Percentiles rank a stretch among this genome's conserved stretches.
Evolutionary conservation across 2,329 filamentous ascomycete species (phyloP).

Genomic region (Lachnum nothofagi): DNA sequence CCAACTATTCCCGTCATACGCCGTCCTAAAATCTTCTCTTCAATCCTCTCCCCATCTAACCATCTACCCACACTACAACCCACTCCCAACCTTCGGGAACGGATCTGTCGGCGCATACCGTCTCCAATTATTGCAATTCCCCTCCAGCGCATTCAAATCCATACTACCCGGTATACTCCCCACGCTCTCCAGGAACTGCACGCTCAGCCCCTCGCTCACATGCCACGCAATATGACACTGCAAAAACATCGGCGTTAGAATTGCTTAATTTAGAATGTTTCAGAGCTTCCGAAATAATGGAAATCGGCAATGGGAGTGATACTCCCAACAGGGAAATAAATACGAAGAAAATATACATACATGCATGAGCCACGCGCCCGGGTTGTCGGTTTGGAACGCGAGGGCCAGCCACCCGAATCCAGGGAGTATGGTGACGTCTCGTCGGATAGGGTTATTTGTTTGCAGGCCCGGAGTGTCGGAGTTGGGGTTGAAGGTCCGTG

Average conservation of each 20-base stretch:
- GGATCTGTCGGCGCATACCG: too few relatives aligned
- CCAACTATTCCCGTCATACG: too few relatives aligned
- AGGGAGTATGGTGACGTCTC: constrained; percentile 44
- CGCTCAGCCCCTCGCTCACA: constrained; percentile 44
- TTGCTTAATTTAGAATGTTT: background rate
- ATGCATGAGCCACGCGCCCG: constrained; percentile 23
- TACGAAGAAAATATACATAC: background rate
- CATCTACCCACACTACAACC: too few relatives aligned
- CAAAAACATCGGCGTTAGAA: constrained; percentile 25
- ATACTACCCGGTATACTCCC: too few relatives aligned
- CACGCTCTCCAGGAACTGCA: constrained; percentile 46
- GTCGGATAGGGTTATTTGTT: constrained; percentile 42
- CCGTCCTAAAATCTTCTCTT: too few relatives aligned
- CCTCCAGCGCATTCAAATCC: too few relatives aligned
- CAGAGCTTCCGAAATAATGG: too few relatives aligned
- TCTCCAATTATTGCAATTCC: too few relatives aligned
- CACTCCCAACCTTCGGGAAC: too few relatives aligned
- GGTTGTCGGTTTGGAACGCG: constrained; percentile 17
- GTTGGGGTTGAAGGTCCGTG: constrained; percentile 32
- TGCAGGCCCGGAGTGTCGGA: constrained; percentile 26
- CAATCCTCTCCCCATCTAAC: too few relatives aligned
- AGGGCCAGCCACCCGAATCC: constrained; percentile 16
- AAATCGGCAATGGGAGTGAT: too few relatives aligned
- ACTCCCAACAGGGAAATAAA: too few relatives aligned
- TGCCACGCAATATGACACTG: constrained; percentile 43